These are phyloP conservation scores for Quercus wislizeni DNA, from an alignment of 306 rosid genomes.

Conservation along the genomic window DNA sequence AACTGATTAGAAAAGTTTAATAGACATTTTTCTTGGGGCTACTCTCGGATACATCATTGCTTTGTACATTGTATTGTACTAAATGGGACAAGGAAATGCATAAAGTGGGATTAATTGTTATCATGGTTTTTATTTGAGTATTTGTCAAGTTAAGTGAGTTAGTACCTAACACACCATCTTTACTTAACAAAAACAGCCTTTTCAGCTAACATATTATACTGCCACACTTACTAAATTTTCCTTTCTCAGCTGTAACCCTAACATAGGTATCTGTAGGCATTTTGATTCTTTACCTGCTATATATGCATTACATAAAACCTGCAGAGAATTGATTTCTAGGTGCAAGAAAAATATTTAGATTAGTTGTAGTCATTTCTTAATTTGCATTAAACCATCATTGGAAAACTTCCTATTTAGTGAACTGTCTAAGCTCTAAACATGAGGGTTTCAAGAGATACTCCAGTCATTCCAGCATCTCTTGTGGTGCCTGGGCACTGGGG, in stretches of 20 bases:
- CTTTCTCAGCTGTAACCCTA: background rate
- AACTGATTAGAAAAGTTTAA: background rate
- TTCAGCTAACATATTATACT: background rate
- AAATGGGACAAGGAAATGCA: background rate
- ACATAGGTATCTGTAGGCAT: background rate
- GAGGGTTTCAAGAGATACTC: no score
- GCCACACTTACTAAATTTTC: background rate
- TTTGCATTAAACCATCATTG: background rate
- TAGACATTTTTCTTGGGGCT: no score
- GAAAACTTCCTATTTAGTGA: background rate
- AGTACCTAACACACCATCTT: no score
- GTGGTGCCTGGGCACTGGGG: no score
- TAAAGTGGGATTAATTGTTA: background rate
- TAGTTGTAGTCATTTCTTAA: background rate
- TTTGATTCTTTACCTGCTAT: background rate
- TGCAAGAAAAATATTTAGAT: background rate
- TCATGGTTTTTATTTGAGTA: background rate
- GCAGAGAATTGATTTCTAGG: background rate
- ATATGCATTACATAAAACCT: background rate
- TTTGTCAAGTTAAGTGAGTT: background rate
- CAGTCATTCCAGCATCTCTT: no score
- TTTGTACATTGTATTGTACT: background rate
- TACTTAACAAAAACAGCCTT: background rate
- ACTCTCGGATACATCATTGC: background rate
- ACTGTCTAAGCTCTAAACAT: background rate